Base-by-base conservation (phyloP, 257 asterid species). In the Ilex aquifolium region DNA sequence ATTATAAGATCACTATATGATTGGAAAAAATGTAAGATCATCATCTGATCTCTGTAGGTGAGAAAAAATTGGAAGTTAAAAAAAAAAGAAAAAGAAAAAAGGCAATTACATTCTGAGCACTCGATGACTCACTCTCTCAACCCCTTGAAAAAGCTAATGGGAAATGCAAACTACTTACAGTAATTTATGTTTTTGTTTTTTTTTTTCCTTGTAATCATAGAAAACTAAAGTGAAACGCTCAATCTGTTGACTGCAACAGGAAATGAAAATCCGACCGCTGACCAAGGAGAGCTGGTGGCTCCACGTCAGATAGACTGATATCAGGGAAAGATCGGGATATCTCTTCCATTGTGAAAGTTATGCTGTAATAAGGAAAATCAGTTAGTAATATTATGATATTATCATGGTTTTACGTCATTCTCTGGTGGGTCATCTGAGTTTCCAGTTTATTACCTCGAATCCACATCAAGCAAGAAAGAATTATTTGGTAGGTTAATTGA, bases 271-370 rank as follows among this genome's bases (percentile, higher is more conserved):
- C 96, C 44, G 94, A 88, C 84, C 86, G 84, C 65, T 88, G 97
- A 16, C 91, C 88, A 70, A 90, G 95, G 65, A 90, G 92, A 57
- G 85, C 74, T 13, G 97, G 95, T 52, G 96, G 95, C 51, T 91
- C 89, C 70, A 91, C 82, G 40, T 82, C 82, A 12, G 86, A 73
- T 32, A 85, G 68, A 65, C 78, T 76, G 75, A 85, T 78, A 52
- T 75, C 87, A 58, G 65, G 79, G 74, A 85, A 83, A 30, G 94
- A 88, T 61, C 77, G 88, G 55, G 96, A 86, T 73, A 91, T 77
- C 76, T 91, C 95, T 67, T 91, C 97, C 72, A 88, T 81, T 72
- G 96, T 85, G 82, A 91, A 91, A 71, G 96, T 95, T 81, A 88
- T 81, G 77, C 97, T 91, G 95, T 64, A 78, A 76, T 72, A 62